Evolutionary conservation across 306 rosid genomes (phyloP), one percentile per base, ranked within the genome.

Genomic region (Hylodesmum podocarpum): DNA sequence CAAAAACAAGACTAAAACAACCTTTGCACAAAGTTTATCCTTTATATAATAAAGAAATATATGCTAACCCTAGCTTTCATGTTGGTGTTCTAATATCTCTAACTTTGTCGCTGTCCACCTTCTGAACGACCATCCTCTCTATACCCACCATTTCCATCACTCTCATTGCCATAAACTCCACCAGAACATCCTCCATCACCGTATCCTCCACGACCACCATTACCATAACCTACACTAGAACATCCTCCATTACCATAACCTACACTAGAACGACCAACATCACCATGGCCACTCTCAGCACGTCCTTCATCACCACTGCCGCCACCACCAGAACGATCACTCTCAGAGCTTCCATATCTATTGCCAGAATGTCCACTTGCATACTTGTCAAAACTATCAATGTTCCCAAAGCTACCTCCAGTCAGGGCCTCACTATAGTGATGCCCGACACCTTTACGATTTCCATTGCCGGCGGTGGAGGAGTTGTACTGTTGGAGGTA

Each of bases 401-500:
- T 73, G 19, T 29, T 8, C 39, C 78, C 82, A 18, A 61, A 61
- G 9, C 77, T 76, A 2, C 78, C 54, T 3, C 44, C 54, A 1
- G 75, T 15, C 9, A 19, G 33, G 7, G 12, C 63, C 1, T 15
- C 12, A 9, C 14, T 51, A n/a, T n/a, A n/a, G n/a, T n/a, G n/a
- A n/a, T n/a, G n/a, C n/a, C n/a, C n/a, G n/a, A n/a, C n/a, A n/a
- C n/a, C n/a, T n/a, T n/a, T n/a, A n/a, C n/a, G n/a, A n/a, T n/a
- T n/a, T 21, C 54, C 22, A 19, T 25, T 18, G 25, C 6, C 4
- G 51, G 16, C 41, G 18, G 66, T 12, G 40, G 81, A 25, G 46
- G 47, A 6, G 25, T 67, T 13, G 41, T 61, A 19, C 39, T 79
- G 63, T 51, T 31, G 81, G 50, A 86, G 84, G 58, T 81, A 67